Evolutionary conservation across 2,329 filamentous ascomycete genomes (phyloP), one percentile per base, ranked within the genome.

Genomic region (Malbranchea cinnamomea): DNA sequence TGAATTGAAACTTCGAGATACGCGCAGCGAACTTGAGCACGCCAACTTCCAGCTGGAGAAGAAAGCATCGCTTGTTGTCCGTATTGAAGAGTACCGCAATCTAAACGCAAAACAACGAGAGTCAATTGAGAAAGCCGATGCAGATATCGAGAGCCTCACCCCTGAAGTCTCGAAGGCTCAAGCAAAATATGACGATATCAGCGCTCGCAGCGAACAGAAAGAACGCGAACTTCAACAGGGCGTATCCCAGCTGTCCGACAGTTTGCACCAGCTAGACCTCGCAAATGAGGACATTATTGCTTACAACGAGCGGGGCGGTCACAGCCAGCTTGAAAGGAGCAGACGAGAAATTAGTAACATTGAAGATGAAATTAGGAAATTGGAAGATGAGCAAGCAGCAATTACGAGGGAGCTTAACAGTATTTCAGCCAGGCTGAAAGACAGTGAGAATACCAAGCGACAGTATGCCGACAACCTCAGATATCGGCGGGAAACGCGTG

Each of bases 381-480:
- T 77, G 9, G 78, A 91, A 44, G 61, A 60, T 11, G 78, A 89
- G 39, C 73, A 81, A 46, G 59, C 59, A 8, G 61, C 72, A 26
- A 59, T 89, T 30, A 77, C 74, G 2, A 63, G 68, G 14, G 69
- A 78, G 32, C 73, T 81, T 37, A 89, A 91, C 53, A 74, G 75
- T 42, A 67, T 93, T 29, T 78, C 78, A 40, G 70, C 79, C 28
- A 76, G 83, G 30, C 68, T 85, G 30, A 72, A 74, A 43, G 82
- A 84, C 45, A 79, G 81, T 33, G 79, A 85, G 39, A 73, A 76
- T 35, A 85, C 76, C 33, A 87, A 84, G 57, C 78, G 81, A 44
- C 84, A 81, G 39, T 93, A 98, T 42, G 66, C 65, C 13, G 84
- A 95, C 50, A 98, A 98, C 45, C 60, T 95, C 30, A 75, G 75